Conservation (phyloP, 306 rosid genomes). For the Leucaena leucocephala region DNA sequence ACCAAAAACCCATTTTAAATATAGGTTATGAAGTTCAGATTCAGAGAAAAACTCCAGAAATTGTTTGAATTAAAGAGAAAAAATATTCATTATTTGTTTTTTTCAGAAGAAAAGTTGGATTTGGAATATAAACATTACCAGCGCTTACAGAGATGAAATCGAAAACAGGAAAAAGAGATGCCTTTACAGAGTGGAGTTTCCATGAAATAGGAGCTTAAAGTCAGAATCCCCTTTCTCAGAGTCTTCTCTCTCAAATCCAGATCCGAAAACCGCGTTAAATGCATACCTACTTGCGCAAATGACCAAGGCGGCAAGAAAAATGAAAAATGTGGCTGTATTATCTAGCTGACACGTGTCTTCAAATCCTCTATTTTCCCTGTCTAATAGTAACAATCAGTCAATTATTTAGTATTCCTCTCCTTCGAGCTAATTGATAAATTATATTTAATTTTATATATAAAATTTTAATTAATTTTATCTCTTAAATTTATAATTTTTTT, state of each 20-base stretch:
- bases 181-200: conserved; percentile 8
- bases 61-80: not conserved
- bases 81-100: not conserved
- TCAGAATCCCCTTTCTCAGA: conserved; percentile 37
- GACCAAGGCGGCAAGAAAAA: conserved; percentile 8
- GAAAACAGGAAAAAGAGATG: conserved; percentile 2
- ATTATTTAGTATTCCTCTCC: too few species aligned
- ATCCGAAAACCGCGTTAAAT: conserved; percentile 59
- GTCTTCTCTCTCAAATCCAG: conserved; percentile 43
- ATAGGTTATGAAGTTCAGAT: conserved; percentile 11
- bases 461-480: too few species aligned
- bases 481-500: too few species aligned
- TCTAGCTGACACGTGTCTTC: not conserved
- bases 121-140: conserved; percentile 19
- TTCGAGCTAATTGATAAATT: too few species aligned
- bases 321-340: not conserved
- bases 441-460: too few species aligned
- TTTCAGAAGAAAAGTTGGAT: not conserved
- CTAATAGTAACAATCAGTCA: too few species aligned
- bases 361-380: not conserved
- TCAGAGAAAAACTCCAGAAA: conserved; percentile 27
- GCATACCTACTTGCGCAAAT: not conserved
- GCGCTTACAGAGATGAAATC: conserved; percentile 28
- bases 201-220: conserved; percentile 40
- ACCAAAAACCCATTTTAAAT: conserved; percentile 24